Percentiles rank a stretch among this genome's conserved stretches.
Evolutionary conservation across 331 rosid genomes (phyloP).

Genomic region (Malus hybrid): DNA sequence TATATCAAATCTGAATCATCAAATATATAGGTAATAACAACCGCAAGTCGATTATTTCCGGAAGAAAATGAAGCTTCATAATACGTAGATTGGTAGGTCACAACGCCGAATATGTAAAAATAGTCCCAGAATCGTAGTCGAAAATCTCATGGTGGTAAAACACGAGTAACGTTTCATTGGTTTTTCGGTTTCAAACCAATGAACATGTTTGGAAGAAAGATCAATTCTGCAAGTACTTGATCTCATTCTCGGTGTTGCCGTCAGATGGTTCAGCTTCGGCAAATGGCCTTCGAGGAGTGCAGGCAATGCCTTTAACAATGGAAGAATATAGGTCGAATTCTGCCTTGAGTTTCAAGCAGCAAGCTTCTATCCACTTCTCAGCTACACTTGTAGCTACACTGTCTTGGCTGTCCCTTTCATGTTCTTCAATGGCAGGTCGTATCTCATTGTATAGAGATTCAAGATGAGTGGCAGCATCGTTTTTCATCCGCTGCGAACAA

Average conservation of each 20-base stretch:
- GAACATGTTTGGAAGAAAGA: neutral
- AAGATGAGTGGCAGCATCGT: slow-evolving; percentile 47
- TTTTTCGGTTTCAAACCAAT: neutral
- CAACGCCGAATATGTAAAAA: neutral
- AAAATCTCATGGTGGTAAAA: neutral
- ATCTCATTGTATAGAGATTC: slow-evolving; percentile 79
- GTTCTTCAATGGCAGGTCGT: slow-evolving; percentile 95
- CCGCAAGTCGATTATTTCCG: no score
- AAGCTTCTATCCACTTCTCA: slow-evolving; percentile 90
- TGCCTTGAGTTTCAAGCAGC: slow-evolving; percentile 71
- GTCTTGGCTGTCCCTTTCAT: slow-evolving; percentile 93
- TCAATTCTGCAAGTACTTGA: slow-evolving; percentile 38
- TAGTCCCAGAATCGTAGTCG: neutral
- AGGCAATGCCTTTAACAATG: slow-evolving; percentile 50
- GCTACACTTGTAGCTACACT: slow-evolving; percentile 84
- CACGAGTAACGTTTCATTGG: neutral
- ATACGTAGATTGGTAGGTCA: neutral
- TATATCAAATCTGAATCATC: no score
- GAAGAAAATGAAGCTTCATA: neutral
- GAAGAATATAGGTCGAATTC: slow-evolving; percentile 81
- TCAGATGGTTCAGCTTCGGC: slow-evolving; percentile 32
- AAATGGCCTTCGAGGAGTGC: slow-evolving; percentile 34
- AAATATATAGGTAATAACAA: no score
- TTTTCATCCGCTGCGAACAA: slow-evolving; percentile 53
- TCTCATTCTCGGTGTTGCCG: slow-evolving; percentile 32